Evolutionary conservation across 2,329 filamentous ascomycete species (phyloP).

Genomic region (Pseudogymnoascus sp.): DNA sequence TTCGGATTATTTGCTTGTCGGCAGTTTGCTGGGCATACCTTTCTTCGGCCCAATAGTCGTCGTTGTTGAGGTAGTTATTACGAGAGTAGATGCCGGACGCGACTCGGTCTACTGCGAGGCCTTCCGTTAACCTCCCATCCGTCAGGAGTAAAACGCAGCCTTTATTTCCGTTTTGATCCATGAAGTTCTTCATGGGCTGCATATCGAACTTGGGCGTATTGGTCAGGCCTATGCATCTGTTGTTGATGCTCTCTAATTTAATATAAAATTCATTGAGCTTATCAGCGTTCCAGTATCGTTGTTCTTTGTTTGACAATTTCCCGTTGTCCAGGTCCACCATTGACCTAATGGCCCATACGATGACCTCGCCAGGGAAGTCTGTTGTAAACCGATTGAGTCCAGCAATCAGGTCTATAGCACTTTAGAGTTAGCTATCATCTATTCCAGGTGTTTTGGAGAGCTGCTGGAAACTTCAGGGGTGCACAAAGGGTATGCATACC

Average conservation of each 20-base stretch:
- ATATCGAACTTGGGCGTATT: background rate
- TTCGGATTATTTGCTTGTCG: background rate
- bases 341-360: background rate
- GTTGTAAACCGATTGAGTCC: background rate
- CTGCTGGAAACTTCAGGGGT: slow-evolving; percentile 23
- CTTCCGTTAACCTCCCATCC: background rate
- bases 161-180: background rate
- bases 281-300: background rate
- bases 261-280: background rate
- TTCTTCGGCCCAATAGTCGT: background rate
- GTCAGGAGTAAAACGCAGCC: background rate
- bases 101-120: background rate
- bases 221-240: background rate
- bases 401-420: background rate
- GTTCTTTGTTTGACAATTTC: background rate
- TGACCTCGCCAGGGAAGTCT: background rate
- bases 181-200: background rate
- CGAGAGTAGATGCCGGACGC: background rate
- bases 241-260: background rate
- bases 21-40: background rate
- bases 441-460: background rate
- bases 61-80: background rate
- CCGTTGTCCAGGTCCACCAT: background rate
- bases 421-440: background rate
- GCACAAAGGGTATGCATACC: slow-evolving; percentile 25